phyloP scores from a whole-genome alignment of 2,329 filamentous ascomycete genomes.

The Arthroderma sp. region DNA sequence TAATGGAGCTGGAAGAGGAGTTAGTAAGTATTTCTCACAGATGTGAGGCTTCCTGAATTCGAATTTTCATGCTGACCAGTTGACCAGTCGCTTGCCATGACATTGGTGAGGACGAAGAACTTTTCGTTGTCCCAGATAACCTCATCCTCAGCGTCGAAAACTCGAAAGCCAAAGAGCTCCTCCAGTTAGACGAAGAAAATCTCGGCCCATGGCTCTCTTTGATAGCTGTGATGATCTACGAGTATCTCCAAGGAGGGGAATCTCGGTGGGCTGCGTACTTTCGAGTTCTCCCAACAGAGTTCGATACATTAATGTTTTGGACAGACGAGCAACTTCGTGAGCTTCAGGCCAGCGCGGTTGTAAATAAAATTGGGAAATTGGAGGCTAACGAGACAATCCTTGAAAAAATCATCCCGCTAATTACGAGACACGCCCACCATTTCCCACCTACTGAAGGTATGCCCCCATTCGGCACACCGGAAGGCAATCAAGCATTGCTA shows the following conservation, averaged over 20 bases:
- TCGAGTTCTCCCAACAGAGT: constrained; percentile 54
- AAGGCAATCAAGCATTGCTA: constrained; percentile 36
- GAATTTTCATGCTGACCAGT: constrained; percentile 10
- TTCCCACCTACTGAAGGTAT: constrained; percentile 30
- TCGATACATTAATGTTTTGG: constrained; percentile 92
- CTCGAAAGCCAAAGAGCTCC: constrained; percentile 49
- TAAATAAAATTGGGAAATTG: constrained; percentile 60
- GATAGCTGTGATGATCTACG: constrained; percentile 72
- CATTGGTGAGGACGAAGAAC: constrained; percentile 59
- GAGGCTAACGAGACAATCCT: constrained; percentile 59
- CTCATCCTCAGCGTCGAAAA: constrained; percentile 61
- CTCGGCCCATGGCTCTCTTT: constrained; percentile 43
- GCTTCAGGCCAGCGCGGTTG: constrained; percentile 65
- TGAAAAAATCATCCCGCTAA: constrained; percentile 41
- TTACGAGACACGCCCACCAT: constrained; percentile 26
- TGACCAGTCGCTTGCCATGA: constrained; percentile 53
- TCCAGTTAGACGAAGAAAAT: constrained; percentile 41
- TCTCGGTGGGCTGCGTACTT: constrained; percentile 72
- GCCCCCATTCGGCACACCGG: constrained; percentile 27
- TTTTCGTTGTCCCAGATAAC: constrained; percentile 66
- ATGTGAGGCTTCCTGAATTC: no score
- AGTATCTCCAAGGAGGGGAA: constrained; percentile 44
- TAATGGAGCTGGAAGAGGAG: constrained; percentile 46
- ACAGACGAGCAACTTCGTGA: constrained; percentile 52
- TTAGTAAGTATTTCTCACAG: constrained; percentile 38